Conservation (phyloP, 208 protist species). For the Trypanosoma melophagium region DNA sequence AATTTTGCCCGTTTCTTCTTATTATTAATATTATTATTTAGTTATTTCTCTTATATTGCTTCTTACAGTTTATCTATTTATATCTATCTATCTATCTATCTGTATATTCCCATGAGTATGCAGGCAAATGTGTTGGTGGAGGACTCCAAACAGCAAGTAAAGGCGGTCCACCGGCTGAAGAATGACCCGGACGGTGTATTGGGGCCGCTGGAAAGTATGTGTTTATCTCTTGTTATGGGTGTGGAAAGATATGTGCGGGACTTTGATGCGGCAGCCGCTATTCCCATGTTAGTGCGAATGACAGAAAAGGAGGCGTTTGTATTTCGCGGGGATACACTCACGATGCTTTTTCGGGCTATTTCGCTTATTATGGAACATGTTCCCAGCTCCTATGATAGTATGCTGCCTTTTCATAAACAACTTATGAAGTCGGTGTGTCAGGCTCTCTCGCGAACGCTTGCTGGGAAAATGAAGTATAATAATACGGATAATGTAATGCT, state of each 20-base stretch:
- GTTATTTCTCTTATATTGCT: too few species aligned
- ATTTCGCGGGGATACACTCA: conserved; percentile 55
- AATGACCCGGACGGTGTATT: conserved; percentile 46
- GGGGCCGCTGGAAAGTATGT: conserved; percentile 51
- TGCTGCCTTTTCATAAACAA: conserved; percentile 42
- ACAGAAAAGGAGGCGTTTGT: conserved; percentile 34
- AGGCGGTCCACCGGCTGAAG: conserved; percentile 32
- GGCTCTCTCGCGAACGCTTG: conserved; percentile 55
- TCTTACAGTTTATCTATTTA: too few species aligned
- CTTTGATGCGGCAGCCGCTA: conserved; percentile 57
- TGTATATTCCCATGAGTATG: conserved; percentile 4
- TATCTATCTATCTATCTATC: neutral
- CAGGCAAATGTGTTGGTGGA: conserved; percentile 7
- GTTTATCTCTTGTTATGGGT: conserved; percentile 83
- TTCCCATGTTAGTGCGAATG: conserved; percentile 56
- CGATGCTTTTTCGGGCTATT: conserved; percentile 64
- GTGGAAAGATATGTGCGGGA: conserved; percentile 73
- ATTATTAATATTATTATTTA: neutral
- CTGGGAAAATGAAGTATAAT: conserved; percentile 49
- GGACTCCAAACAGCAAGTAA: conserved; percentile 63
- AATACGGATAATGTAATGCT: conserved; percentile 53
- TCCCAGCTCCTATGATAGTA: conserved; percentile 63
- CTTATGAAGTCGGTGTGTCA: conserved; percentile 49
- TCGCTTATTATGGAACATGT: conserved; percentile 86
- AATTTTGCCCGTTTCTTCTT: neutral